Percentiles rank a stretch among this genome's conserved stretches.
phyloP scores from a whole-genome alignment of 768 basidiomycete genomes.

The Vararia minispora region DNA sequence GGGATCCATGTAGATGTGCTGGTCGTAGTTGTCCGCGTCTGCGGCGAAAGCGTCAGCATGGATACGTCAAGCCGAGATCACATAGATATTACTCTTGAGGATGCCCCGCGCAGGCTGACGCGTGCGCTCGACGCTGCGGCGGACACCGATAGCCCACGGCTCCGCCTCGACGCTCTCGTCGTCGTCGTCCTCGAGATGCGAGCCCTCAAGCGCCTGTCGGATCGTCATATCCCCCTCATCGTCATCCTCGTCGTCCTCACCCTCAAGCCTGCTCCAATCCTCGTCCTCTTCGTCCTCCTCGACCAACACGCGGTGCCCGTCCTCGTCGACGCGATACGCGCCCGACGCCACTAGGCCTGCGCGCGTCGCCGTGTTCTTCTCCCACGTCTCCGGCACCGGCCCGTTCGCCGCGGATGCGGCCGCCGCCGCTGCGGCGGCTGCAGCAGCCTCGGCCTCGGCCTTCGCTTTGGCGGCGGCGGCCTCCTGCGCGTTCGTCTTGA shows the following conservation, averaged over 20 bases:
- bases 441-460: constrained; percentile 39
- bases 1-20: constrained; percentile 39
- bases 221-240: constrained; percentile 73
- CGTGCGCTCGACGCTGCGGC: constrained; percentile 60
- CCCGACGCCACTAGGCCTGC: constrained; percentile 35
- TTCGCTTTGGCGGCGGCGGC: constrained; percentile 54
- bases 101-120: constrained; percentile 72
- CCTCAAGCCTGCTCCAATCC: constrained; percentile 68
- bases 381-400: constrained; percentile 53
- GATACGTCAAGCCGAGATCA: constrained; percentile 9
- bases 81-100: constrained; percentile 60
- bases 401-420: constrained; percentile 22
- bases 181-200: constrained; percentile 39
- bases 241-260: constrained; percentile 48
- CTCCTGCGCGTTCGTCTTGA: constrained; percentile 77
- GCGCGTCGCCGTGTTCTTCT: constrained; percentile 65
- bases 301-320: constrained; percentile 51
- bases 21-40: constrained; percentile 65
- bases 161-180: constrained; percentile 50
- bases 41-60: not conserved
- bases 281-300: constrained; percentile 80
- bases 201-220: constrained; percentile 42
- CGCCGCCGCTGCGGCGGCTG: constrained; percentile 22
- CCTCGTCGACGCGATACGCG: constrained; percentile 41
- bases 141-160: constrained; percentile 68